A percentile compares a stretch with the other conserved stretches of the same genome.
Conservation (phyloP, 371 early-diverging fungal genomes). For the Apophysomyces sp. region DNA sequence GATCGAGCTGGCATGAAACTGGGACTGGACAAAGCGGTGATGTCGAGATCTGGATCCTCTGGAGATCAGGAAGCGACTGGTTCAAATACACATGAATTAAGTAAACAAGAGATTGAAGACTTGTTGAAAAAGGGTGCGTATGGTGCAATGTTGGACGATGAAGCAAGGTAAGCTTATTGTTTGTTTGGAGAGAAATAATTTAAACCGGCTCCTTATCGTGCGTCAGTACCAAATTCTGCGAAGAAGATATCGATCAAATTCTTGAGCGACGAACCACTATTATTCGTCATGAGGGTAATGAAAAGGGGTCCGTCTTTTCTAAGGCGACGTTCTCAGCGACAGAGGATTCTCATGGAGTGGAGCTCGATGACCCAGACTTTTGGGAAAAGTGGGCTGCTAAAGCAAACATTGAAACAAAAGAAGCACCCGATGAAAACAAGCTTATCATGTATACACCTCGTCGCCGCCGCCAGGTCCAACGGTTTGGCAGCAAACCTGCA, state of each 20-base stretch:
- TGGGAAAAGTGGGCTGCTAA: conserved; percentile 93
- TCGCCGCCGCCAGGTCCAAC: conserved; percentile 57
- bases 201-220: neutral
- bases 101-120: conserved; percentile 84
- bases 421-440: conserved; percentile 47
- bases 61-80: conserved; percentile 14
- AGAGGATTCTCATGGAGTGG: conserved; percentile 47
- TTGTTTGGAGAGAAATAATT: neutral
- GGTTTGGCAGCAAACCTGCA: conserved; percentile 35
- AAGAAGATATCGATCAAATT: conserved; percentile 96
- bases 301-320: conserved; percentile 86
- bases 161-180: conserved; percentile 44
- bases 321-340: conserved; percentile 88
- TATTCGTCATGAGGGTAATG: conserved; percentile 74
- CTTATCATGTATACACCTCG: conserved; percentile 72
- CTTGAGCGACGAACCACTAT: conserved; percentile 87
- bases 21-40: conserved; percentile 86
- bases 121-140: conserved; percentile 89
- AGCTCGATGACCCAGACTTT: conserved; percentile 93
- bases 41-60: conserved; percentile 54
- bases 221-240: conserved; percentile 74
- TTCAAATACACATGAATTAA: conserved; percentile 44
- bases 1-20: conserved; percentile 91
- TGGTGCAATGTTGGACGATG: conserved; percentile 85
- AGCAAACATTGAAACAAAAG: conserved; percentile 66